Conservation (phyloP, 1,139 yeast genomes). For the Suhomyces bolitotheri region DNA sequence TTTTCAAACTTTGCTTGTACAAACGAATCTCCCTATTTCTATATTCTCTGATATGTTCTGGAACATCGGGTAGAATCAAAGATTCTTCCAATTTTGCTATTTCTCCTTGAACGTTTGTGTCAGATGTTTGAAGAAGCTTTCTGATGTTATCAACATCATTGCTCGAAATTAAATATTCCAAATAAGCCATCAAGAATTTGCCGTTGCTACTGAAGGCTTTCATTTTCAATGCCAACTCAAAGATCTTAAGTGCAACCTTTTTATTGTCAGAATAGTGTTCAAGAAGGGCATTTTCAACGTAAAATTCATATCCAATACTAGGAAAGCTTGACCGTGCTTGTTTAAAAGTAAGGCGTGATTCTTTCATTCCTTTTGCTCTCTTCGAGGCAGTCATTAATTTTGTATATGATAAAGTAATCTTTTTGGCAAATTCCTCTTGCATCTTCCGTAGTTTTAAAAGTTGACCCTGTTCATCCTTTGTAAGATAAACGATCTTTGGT, state of each 20-base stretch:
- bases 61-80: constrained; percentile 22
- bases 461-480: constrained; percentile 29
- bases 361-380: constrained; percentile 64
- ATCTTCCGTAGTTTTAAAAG: constrained; percentile 24
- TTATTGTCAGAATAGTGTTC: constrained; percentile 70
- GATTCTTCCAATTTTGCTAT: constrained; percentile 27
- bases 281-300: constrained; percentile 77
- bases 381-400: constrained; percentile 62
- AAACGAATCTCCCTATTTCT: constrained; percentile 23
- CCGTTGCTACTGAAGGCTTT: constrained; percentile 59
- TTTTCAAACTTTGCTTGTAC: constrained; percentile 28
- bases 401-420: constrained; percentile 53
- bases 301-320: constrained; percentile 69
- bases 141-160: constrained; percentile 83
- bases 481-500: constrained; percentile 16
- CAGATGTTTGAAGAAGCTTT: constrained; percentile 69
- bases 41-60: constrained; percentile 23
- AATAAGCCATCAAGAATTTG: constrained; percentile 64
- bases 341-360: constrained; percentile 69
- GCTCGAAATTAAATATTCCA: constrained; percentile 67
- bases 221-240: constrained; percentile 66
- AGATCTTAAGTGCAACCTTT: constrained; percentile 72
- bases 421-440: constrained; percentile 29
- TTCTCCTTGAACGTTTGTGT: constrained; percentile 40
- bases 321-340: constrained; percentile 53